Evolutionary conservation across 345 rosid genomes (phyloP).

Genomic region (Euclidium syriacum): DNA sequence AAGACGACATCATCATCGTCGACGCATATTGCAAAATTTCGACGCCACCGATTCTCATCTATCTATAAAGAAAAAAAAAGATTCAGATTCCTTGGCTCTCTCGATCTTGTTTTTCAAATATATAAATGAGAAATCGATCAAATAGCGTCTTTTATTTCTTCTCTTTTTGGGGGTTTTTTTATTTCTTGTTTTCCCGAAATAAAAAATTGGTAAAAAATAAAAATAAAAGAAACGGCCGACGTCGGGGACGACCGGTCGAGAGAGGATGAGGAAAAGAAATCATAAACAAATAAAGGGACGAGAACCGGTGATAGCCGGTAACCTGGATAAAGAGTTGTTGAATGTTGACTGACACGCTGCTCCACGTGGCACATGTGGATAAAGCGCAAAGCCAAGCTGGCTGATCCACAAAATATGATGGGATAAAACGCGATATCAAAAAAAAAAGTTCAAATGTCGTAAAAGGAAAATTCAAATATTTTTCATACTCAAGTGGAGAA

Average conservation of each 20-base stretch:
- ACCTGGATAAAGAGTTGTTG: no score
- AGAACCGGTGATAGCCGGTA: constrained; percentile 28
- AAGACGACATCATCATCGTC: constrained; percentile 17
- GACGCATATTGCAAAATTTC: constrained; percentile 24
- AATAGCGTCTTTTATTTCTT: not conserved
- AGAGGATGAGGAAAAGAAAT: not conserved
- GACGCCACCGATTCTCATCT: constrained; percentile 30
- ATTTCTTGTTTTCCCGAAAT: not conserved
- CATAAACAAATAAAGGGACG: not conserved
- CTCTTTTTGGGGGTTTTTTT: not conserved
- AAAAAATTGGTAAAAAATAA: not conserved
- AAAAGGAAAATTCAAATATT: constrained; percentile 2
- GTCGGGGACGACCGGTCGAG: constrained; percentile 14
- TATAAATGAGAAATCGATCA: not conserved
- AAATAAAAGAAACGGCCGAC: constrained; percentile 23
- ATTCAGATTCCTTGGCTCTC: constrained; percentile 12
- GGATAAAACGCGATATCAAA: not conserved
- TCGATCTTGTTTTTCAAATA: not conserved
- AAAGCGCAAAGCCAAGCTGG: constrained; percentile 25
- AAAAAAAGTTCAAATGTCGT: no score
- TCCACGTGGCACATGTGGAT: constrained; percentile 36
- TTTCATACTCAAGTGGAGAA: not conserved
- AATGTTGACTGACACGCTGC: constrained; percentile 31
- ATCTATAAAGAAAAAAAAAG: not conserved
- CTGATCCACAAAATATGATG: not conserved